A percentile compares a stretch with the other conserved stretches of the same genome.
These are phyloP conservation scores for Vitellaria paradoxa DNA, from an alignment of 179 eudicot species.

Conservation along the genomic window DNA sequence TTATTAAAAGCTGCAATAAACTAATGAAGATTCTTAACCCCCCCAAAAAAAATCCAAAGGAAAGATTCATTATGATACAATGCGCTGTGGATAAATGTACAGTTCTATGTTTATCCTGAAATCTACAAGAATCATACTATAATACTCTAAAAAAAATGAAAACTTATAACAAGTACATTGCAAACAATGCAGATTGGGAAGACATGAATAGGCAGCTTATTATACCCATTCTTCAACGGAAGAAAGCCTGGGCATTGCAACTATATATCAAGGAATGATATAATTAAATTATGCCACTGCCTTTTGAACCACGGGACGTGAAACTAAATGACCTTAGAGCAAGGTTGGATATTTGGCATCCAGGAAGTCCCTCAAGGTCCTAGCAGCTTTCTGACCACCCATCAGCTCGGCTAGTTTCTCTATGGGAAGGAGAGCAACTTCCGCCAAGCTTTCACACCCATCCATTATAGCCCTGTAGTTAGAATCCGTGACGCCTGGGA, in stretches of 20 bases:
- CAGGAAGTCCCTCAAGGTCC: conserved; percentile 82
- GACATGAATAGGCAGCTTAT: background rate
- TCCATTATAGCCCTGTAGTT: conserved; percentile 90
- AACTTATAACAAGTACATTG: background rate
- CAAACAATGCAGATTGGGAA: background rate
- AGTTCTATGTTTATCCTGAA: background rate
- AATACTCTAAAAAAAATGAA: background rate
- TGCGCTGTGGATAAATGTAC: background rate
- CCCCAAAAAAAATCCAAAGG: background rate
- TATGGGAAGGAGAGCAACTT: conserved; percentile 71
- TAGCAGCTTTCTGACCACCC: conserved; percentile 94
- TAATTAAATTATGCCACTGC: background rate
- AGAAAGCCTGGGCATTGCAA: background rate
- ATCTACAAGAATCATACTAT: background rate
- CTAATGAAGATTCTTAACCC: no score
- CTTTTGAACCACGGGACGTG: background rate
- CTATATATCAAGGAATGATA: background rate
- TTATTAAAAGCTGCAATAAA: no score
- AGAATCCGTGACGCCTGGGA: conserved; percentile 96
- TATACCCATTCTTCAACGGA: background rate
- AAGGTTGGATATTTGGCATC: conserved; percentile 97
- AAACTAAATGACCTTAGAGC: conserved; percentile 26
- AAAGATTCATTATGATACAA: background rate
- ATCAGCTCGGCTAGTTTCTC: conserved; percentile 81
- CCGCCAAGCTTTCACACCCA: conserved; percentile 71